Conservation (phyloP, 2,329 filamentous ascomycete species). For the Aspergillus sp. region DNA sequence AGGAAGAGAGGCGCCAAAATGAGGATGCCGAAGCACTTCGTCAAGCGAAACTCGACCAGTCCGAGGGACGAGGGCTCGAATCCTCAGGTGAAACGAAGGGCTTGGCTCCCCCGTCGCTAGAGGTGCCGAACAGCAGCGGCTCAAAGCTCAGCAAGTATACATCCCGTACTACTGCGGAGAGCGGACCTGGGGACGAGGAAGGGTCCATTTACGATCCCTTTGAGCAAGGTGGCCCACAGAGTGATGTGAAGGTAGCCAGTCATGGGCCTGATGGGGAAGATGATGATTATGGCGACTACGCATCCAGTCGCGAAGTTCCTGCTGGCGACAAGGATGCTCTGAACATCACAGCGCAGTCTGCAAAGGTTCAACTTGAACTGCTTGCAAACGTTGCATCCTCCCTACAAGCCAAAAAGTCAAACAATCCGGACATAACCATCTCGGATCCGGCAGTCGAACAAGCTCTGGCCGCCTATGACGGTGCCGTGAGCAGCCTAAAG, state of each 20-base stretch:
- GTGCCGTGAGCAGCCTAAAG: conserved; percentile 79
- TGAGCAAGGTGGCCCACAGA: conserved; percentile 48
- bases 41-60: conserved; percentile 72
- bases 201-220: conserved; percentile 48
- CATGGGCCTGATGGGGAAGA: conserved; percentile 56
- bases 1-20: conserved; percentile 71
- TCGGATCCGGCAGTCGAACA: conserved; percentile 69
- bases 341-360: conserved; percentile 93
- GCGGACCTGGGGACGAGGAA: conserved; percentile 48
- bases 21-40: conserved; percentile 68
- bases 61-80: conserved; percentile 46
- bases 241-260: conserved; percentile 45
- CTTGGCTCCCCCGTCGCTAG: conserved; percentile 30
- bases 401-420: conserved; percentile 62
- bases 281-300: conserved; percentile 74
- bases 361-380: conserved; percentile 84
- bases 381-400: conserved; percentile 80
- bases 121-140: conserved; percentile 31
- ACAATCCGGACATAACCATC: conserved; percentile 64
- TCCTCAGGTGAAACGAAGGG: conserved; percentile 37
- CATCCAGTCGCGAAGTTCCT: conserved; percentile 66
- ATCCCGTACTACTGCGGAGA: conserved; percentile 43
- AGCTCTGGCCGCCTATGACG: conserved; percentile 78
- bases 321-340: conserved; percentile 84
- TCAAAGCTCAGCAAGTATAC: conserved; percentile 46